A percentile compares a stretch with the other conserved stretches of the same genome.
Conservation (phyloP, 2,329 filamentous ascomycete species). For the Trichoderma guizhouense region DNA sequence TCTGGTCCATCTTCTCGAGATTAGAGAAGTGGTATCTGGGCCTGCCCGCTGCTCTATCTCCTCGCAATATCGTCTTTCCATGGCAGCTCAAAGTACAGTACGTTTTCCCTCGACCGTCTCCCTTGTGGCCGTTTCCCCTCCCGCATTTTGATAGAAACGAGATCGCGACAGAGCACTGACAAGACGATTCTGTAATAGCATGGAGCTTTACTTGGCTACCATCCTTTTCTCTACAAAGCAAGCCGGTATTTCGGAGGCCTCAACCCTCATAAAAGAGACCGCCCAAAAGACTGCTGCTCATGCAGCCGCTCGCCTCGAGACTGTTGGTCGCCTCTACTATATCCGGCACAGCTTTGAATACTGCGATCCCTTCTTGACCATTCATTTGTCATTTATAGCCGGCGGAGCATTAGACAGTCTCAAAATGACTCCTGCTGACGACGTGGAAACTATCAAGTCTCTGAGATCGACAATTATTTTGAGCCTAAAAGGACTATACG, state of each 20-base stretch:
- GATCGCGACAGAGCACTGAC: not conserved
- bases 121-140: not conserved
- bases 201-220: slow-evolving; percentile 10
- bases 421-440: not conserved
- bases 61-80: slow-evolving; percentile 28
- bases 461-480: slow-evolving; percentile 12
- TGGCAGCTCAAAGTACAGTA: slow-evolving; percentile 33
- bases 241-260: not conserved
- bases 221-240: slow-evolving; percentile 5
- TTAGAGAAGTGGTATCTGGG: slow-evolving; percentile 26
- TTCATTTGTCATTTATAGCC: not conserved
- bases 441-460: not conserved
- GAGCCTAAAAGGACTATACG: slow-evolving; percentile 10
- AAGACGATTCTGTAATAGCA: not conserved
- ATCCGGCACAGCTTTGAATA: slow-evolving; percentile 31
- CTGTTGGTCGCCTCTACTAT: slow-evolving; percentile 34
- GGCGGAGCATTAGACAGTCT: slow-evolving; percentile 2
- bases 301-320: slow-evolving; percentile 30
- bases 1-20: slow-evolving; percentile 18
- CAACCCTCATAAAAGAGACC: not conserved
- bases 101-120: slow-evolving; percentile 14
- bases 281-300: slow-evolving; percentile 14
- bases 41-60: slow-evolving; percentile 24
- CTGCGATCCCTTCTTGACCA: slow-evolving; percentile 12
- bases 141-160: too few relatives aligned